These are phyloP conservation scores for Gossypium bickii DNA, from an alignment of 345 rosid species.

Conservation along the genomic window DNA sequence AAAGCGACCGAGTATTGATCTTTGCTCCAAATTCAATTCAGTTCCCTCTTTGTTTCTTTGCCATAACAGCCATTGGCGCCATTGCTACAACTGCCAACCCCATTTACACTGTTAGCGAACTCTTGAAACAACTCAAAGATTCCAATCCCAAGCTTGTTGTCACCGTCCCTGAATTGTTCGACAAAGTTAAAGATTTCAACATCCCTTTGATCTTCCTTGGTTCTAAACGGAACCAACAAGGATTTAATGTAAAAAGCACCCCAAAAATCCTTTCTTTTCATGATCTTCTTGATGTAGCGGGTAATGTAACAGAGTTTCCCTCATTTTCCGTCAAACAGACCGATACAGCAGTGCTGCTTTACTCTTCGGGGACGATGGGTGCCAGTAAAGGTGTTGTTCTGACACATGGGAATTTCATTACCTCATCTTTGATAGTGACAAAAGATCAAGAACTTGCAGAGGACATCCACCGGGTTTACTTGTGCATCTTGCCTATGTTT, in stretches of 20 bases:
- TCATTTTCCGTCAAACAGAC: conserved; percentile 40
- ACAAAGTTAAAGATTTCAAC: conserved; percentile 51
- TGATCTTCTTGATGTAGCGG: conserved; percentile 44
- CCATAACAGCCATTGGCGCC: conserved; percentile 59
- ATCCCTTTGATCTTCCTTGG: conserved; percentile 62
- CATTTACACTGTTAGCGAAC: conserved; percentile 53
- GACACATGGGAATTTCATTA: conserved; percentile 75
- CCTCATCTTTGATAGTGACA: conserved; percentile 44
- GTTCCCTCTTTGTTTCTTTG: conserved; percentile 69
- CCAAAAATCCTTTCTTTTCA: conserved; percentile 36
- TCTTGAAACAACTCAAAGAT: conserved; percentile 65
- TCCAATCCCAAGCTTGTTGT: conserved; percentile 62
- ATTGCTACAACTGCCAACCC: conserved; percentile 77
- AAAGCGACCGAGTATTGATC: conserved; percentile 63
- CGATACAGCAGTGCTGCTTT: conserved; percentile 61
- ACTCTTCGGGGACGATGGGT: conserved; percentile 93
- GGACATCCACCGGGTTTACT: conserved; percentile 41
- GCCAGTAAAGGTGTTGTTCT: conserved; percentile 77
- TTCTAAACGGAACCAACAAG: conserved; percentile 22
- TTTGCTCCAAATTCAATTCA: conserved; percentile 79
- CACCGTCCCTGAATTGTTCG: conserved; percentile 55
- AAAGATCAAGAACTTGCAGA: conserved; percentile 55
- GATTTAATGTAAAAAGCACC: conserved; percentile 13
- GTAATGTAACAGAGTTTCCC: conserved; percentile 43
- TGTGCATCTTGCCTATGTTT: conserved; percentile 84